Conservation (phyloP, 2,329 filamentous ascomycete genomes). For the Saccharata proteae region DNA sequence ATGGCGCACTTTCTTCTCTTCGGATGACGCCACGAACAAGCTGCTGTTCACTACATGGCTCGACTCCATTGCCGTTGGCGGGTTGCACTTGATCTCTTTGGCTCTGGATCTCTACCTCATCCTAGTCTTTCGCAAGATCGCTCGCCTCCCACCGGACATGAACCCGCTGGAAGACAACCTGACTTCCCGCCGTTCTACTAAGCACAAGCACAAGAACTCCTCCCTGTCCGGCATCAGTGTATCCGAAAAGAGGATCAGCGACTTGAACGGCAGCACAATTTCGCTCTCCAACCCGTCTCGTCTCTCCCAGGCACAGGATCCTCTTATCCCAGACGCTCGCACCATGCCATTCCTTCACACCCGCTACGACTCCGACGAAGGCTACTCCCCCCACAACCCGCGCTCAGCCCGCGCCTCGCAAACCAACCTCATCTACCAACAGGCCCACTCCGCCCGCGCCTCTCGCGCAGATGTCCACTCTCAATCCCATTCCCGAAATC, state of each 20-base stretch:
- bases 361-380: constrained; percentile 49
- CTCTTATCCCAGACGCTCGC: constrained; percentile 29
- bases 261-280: constrained; percentile 33
- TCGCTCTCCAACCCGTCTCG: constrained; percentile 22
- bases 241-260: constrained; percentile 45
- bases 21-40: constrained; percentile 41
- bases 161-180: constrained; percentile 83
- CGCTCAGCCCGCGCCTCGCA: constrained; percentile 43
- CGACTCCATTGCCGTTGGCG: constrained; percentile 49
- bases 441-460: constrained; percentile 22
- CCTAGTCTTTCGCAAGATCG: constrained; percentile 70
- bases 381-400: constrained; percentile 40
- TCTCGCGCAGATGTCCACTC: constrained; percentile 13
- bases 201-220: constrained; percentile 64
- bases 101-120: constrained; percentile 63
- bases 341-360: constrained; percentile 73
- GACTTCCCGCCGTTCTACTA: constrained; percentile 50
- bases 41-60: constrained; percentile 60
- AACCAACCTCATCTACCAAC: constrained; percentile 32
- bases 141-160: constrained; percentile 78
- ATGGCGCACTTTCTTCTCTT: constrained; percentile 59
- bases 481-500: neutral
- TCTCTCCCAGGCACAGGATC: constrained; percentile 23
- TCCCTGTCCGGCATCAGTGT: constrained; percentile 25
- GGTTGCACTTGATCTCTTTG: constrained; percentile 59